These are phyloP conservation scores for Coemansia sp. DNA, from an alignment of 192 early-diverging fungal species.

Conservation along the genomic window DNA sequence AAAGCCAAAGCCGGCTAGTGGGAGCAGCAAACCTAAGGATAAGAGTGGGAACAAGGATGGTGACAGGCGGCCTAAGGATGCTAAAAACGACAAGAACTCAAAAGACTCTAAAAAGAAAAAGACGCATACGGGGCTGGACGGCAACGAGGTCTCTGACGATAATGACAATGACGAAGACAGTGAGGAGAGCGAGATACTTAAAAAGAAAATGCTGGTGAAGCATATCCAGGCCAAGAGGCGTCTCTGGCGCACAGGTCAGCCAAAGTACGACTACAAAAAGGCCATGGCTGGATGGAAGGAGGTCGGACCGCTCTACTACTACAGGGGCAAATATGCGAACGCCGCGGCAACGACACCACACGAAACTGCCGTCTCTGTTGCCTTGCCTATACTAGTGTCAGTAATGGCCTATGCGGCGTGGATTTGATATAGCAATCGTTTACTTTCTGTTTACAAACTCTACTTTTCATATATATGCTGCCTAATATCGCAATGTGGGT, in stretches of 20 bases:
- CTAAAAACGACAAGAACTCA: slow-evolving; percentile 13
- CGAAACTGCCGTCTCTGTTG: slow-evolving; percentile 1
- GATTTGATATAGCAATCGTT: not conserved
- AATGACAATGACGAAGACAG: slow-evolving; percentile 30
- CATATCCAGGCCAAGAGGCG: slow-evolving; percentile 46
- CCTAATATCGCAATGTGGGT: not conserved
- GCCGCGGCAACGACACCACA: slow-evolving; percentile 10
- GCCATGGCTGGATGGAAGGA: slow-evolving; percentile 49
- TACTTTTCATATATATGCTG: not conserved
- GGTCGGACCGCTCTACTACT: slow-evolving; percentile 51
- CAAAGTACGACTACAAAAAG: slow-evolving; percentile 49
- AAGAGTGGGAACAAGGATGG: slow-evolving; percentile 20
- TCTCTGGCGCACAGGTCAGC: slow-evolving; percentile 49
- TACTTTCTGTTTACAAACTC: not conserved
- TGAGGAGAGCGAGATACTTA: slow-evolving; percentile 23
- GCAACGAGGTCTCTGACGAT: slow-evolving; percentile 32
- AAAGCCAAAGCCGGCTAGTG: slow-evolving; percentile 11
- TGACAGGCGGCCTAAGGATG: slow-evolving; percentile 13
- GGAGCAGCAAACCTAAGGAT: slow-evolving; percentile 5
- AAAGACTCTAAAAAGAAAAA: slow-evolving; percentile 29
- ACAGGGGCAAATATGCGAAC: slow-evolving; percentile 49
- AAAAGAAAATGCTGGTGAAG: slow-evolving; percentile 40
- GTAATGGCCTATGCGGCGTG: not conserved
- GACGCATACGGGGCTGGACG: slow-evolving; percentile 51
- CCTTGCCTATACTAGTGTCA: not conserved